Base-by-base conservation (phyloP, 2,329 filamentous ascomycete species). In the Pestalotiopsis sp. region DNA sequence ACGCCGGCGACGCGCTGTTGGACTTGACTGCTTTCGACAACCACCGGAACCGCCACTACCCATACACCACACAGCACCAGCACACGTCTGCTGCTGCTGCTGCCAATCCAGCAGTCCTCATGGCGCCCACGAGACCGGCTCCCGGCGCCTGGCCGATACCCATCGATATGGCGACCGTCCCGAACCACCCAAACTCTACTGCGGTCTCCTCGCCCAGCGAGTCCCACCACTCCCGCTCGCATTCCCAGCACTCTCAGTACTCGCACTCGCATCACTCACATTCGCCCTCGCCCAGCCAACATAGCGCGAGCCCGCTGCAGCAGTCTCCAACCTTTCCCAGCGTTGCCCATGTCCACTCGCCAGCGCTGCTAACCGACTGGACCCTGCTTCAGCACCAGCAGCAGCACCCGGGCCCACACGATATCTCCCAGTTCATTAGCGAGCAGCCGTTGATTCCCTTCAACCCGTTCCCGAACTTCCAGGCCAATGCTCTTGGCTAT, bases 401-500 rank as follows among this genome's bases (percentile, higher is more conserved):
- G 69, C 83, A 84, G 66, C 80, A 83, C 11, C 77, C 83, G 68
- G 77, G 81, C 38, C 75, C 79, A 52, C 81, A 84, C 72, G 86
- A 87, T 58, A 79, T 88, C 65, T 80, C 86, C 56, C 81, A 83
- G 14, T 88, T 86, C 73, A 84, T 90, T 66, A 88, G 88, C 75
- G 88, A 91, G 71, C 82, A 85, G 52, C 82, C 86, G 4, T 80
- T 91, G 71, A 84, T 89, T 74, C 85, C 79, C 72, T 89, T 87
- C 78, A 85, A 85, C 74, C 79, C 86, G 9, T 88, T 87, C 73
- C 78, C 82, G 61, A 82, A 79, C 72, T 88, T 86, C 76, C 88
- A 86, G 76, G 83, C 86, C 69, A 86, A 83, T 68, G 80, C 87
- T 41, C 84, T 90, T 68, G 88, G 88, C 71, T 92, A 91, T 80